These are phyloP conservation scores for Penicillium janthinellum DNA, from an alignment of 2,329 filamentous ascomycete species.

Conservation along the genomic window DNA sequence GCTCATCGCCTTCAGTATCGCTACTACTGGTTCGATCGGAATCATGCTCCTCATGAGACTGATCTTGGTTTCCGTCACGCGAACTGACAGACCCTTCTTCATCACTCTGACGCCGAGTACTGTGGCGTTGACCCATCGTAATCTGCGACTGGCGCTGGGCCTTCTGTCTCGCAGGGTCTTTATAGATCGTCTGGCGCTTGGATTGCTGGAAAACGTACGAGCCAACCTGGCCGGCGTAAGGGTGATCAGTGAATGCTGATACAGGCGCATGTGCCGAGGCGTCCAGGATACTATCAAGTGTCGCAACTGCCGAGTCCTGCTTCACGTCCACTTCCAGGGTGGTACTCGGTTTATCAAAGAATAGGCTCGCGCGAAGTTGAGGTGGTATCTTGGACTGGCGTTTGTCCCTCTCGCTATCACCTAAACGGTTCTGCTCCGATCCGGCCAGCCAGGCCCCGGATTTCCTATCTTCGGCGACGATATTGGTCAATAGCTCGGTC, in stretches of 20 bases:
- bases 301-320: conserved; percentile 82
- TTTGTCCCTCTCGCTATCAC: conserved; percentile 25
- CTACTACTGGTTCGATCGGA: conserved; percentile 9
- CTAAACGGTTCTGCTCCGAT: conserved; percentile 22
- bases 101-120: conserved; percentile 7
- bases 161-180: conserved; percentile 28
- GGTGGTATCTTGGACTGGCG: conserved; percentile 66
- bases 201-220: conserved; percentile 70
- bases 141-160: conserved; percentile 36
- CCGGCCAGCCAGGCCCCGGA: conserved; percentile 51
- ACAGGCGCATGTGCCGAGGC: conserved; percentile 87
- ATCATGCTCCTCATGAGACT: conserved; percentile 14
- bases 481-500: conserved; percentile 69
- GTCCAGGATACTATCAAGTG: conserved; percentile 87
- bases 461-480: conserved; percentile 58
- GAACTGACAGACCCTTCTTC: conserved; percentile 1
- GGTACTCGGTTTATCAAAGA: conserved; percentile 73
- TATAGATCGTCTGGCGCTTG: conserved; percentile 32
- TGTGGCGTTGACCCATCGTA: conserved; percentile 27
- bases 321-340: conserved; percentile 59
- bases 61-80: conserved; percentile 21
- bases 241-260: conserved; percentile 87
- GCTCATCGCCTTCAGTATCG: conserved; percentile 21
- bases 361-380: conserved; percentile 85
- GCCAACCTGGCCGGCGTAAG: conserved; percentile 75